Percentiles rank a stretch among this genome's conserved stretches.
Conservation (phyloP, 1,284 basidiomycete species). For the Ustilago loliicola region DNA sequence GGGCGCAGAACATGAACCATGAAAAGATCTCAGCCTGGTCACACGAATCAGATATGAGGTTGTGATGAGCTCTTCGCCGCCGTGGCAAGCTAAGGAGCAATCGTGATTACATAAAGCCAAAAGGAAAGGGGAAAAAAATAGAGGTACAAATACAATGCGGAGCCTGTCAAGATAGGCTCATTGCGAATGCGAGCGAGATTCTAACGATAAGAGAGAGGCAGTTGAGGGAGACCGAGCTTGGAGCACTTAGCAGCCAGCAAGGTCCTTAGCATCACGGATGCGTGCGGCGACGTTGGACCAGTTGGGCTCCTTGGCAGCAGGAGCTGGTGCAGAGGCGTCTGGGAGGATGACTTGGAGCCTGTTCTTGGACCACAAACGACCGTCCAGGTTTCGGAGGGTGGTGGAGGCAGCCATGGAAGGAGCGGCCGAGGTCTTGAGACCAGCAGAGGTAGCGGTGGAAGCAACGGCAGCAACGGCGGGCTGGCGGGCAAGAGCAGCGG, state of each 20-base stretch:
- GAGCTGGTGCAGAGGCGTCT: slow-evolving; percentile 36
- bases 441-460: slow-evolving; percentile 39
- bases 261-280: slow-evolving; percentile 46
- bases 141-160: slow-evolving; percentile 37
- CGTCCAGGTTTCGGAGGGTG: slow-evolving; percentile 39
- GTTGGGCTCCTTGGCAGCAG: slow-evolving; percentile 40
- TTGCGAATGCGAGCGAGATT: slow-evolving; percentile 13
- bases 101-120: slow-evolving; percentile 17
- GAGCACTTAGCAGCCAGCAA: slow-evolving; percentile 41
- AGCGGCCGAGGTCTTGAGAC: slow-evolving; percentile 51
- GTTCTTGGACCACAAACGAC: slow-evolving; percentile 49
- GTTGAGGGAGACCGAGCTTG: neutral
- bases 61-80: neutral
- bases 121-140: slow-evolving; percentile 9
- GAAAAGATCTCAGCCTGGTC: neutral
- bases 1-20: no score
- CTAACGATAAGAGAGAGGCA: neutral
- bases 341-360: slow-evolving; percentile 46
- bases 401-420: slow-evolving; percentile 36
- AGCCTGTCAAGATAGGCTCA: slow-evolving; percentile 13
- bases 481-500: slow-evolving; percentile 49
- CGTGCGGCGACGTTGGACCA: slow-evolving; percentile 50
- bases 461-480: slow-evolving; percentile 30
- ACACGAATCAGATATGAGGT: neutral
- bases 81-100: neutral